Base-by-base conservation (phyloP, 106 monocot species). In the Dioscorea alata region DNA sequence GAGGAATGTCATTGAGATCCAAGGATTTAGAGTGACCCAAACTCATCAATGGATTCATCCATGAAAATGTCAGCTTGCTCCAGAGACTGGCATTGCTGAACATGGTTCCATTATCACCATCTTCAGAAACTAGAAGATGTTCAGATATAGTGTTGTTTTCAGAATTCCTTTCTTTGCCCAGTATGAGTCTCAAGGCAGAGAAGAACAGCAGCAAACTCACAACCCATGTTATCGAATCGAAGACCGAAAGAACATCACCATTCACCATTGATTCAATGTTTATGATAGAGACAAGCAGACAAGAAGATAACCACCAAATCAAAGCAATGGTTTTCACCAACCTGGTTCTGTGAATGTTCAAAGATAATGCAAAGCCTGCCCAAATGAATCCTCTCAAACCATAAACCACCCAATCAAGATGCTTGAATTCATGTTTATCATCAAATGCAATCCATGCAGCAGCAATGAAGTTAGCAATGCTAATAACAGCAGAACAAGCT, bases 61-160 rank as follows among this genome's bases (percentile, higher is more conserved):
- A 93, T n/a, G 86, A 82, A 70, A 93, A 89, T 17, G 83, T 79
- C 52, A 93, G 18, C 16, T 60, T 68, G 48, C 93, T 86, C 60
- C 81, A 32, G 23, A 86, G 56, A 31, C 75, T 70, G 4, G 82
- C 74, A 15, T 64, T 33, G 25, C 57, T 48, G 13, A 75, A 67
- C 21, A 78, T 52, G 10, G 76, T 61, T 50, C 2, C 50, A 18
- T 60, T 74, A 16, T 50, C 62, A 35, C 61, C 67, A 63, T 73
- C 35, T 14, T 66, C 18, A 17, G 16, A 15, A 42, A 42, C 42
- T 15, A 88, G 35, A n/a, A 88, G 63, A 33, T 83, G 89, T 57
- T 79, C 48, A 9, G 73, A 75, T 50, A 74, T 19, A 48, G 49
- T 35, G 12, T 22, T 53, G 17, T 21, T 9, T 42, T 42, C 42